Percentiles rank a stretch among this genome's conserved stretches.
phyloP scores from a whole-genome alignment of 208 protist genomes.

The Leptomonas seymouri region DNA sequence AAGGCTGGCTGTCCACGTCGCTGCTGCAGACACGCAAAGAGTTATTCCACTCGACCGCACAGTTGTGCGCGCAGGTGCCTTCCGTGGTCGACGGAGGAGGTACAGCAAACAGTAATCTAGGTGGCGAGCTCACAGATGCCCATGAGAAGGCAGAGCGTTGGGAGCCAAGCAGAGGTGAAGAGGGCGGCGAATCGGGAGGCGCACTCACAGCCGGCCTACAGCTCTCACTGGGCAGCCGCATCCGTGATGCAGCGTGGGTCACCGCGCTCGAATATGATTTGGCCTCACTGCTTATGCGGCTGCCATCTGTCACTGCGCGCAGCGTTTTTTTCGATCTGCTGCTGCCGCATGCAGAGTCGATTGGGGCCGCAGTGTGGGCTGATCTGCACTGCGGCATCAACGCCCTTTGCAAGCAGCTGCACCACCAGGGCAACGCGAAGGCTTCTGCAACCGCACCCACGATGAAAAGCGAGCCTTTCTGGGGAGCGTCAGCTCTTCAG shows the following conservation, averaged over 20 bases:
- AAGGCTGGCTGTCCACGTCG: slow-evolving; percentile 40
- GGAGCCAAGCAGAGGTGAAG: neutral
- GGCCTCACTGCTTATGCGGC: slow-evolving; percentile 25
- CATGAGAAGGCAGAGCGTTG: neutral
- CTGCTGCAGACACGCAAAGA: slow-evolving; percentile 19
- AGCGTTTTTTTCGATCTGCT: slow-evolving; percentile 26
- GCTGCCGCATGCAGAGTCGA: slow-evolving; percentile 19
- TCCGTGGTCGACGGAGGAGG: neutral
- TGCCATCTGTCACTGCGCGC: slow-evolving; percentile 15
- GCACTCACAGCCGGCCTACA: too few species aligned
- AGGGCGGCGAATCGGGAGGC: neutral
- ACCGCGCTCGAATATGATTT: slow-evolving; percentile 38
- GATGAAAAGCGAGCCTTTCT: neutral
- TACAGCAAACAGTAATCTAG: neutral
- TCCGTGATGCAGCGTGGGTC: slow-evolving; percentile 11
- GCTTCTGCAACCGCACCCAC: neutral
- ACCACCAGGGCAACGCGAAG: neutral
- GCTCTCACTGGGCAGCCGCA: too few species aligned
- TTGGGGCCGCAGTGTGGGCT: slow-evolving; percentile 16
- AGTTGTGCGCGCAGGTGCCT: slow-evolving; percentile 3
- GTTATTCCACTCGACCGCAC: slow-evolving; percentile 10
- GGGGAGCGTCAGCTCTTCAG: slow-evolving; percentile 15
- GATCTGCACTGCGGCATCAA: neutral
- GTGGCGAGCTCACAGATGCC: too few species aligned
- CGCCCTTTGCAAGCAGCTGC: neutral